Evolutionary conservation across 202 grass and related monocot species (phyloP).

Genomic region (Elaeis oleifera): DNA sequence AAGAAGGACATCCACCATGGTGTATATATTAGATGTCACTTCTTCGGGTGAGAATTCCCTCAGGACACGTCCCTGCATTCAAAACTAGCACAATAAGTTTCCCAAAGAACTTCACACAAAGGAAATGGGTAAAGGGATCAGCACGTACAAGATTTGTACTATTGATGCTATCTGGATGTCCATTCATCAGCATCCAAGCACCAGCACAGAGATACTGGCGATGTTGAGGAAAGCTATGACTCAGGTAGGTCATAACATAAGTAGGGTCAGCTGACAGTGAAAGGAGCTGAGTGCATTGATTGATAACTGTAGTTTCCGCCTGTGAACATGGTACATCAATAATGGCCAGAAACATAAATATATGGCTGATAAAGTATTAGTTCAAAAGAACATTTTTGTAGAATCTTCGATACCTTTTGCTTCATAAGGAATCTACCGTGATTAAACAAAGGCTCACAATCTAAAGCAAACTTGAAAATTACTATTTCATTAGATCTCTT

Average conservation of each 20-base stretch:
- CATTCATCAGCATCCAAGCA: conserved; percentile 96
- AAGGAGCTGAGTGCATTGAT: conserved; percentile 90
- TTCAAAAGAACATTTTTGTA: background rate
- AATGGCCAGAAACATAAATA: conserved; percentile 15
- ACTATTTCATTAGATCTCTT: too few relatives aligned
- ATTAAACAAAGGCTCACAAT: too few relatives aligned
- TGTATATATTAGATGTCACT: conserved; percentile 97
- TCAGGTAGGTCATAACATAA: conserved; percentile 83
- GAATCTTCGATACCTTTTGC: too few relatives aligned
- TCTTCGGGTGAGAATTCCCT: conserved; percentile 93
- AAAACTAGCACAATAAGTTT: conserved; percentile 16
- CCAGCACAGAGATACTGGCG: conserved; percentile 86
- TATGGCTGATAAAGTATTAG: conserved; percentile 17
- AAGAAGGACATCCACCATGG: conserved; percentile 94
- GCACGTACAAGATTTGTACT: conserved; percentile 72
- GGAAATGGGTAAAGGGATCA: background rate
- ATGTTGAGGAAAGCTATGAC: conserved; percentile 79
- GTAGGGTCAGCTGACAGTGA: conserved; percentile 70
- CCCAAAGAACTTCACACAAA: background rate
- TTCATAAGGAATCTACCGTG: too few relatives aligned
- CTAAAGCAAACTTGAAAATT: too few relatives aligned
- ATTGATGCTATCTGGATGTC: conserved; percentile 71
- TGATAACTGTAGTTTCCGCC: conserved; percentile 78
- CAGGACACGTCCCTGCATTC: conserved; percentile 70
- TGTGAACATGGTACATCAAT: conserved; percentile 7